Evolutionary conservation across 768 basidiomycete genomes (phyloP), one percentile per base, ranked within the genome.

Genomic region (Trametes cingulata): DNA sequence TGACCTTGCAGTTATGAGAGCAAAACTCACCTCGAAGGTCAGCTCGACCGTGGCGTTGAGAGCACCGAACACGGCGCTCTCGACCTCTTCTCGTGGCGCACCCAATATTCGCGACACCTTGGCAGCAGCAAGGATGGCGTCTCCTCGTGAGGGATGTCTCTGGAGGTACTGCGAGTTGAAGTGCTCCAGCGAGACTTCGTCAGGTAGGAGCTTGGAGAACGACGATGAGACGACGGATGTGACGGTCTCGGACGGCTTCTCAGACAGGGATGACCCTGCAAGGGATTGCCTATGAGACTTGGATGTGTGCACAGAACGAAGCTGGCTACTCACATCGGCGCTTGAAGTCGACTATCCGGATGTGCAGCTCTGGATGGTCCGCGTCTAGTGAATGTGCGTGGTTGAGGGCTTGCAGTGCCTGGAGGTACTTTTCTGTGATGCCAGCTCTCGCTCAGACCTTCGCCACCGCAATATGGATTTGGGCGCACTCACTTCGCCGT

Each of bases 131-230:
- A 96, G 72, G 35, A 90, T 75, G 0, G 85, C 84, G 2, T 71
- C 62, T 0, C 84, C 77, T 10, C 80, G 80, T 0, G 72, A 65
- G 0, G 85, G 74, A 60, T 88, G 81, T 15, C 68, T 76, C 68
- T 95, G 90, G 13, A 93, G 79, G 71, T 87, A 93, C 61, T 90
- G 84, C 17, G 85, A 82, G 68, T 91, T 94, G 76, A 81, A 89
- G 0, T 80, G 80, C 41, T 88, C 85, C n/a, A 85, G 67, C 0
- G 86, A 79, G 1, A 86, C 63, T 25, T 82, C 81, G 0, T 74
- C 76, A 0, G 91, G 85, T 5, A 93, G 72, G 42, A 93, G 67
- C 42, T 77, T 72, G 1, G 77, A 53, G 15, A 89, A 62, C 0
- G 79, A 67, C 19, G 81, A 77, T 0, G 77, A 71, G 52, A 92